These are phyloP conservation scores for Chrysosporium keratinophilum DNA, from an alignment of 2,329 filamentous ascomycete genomes.

Conservation along the genomic window DNA sequence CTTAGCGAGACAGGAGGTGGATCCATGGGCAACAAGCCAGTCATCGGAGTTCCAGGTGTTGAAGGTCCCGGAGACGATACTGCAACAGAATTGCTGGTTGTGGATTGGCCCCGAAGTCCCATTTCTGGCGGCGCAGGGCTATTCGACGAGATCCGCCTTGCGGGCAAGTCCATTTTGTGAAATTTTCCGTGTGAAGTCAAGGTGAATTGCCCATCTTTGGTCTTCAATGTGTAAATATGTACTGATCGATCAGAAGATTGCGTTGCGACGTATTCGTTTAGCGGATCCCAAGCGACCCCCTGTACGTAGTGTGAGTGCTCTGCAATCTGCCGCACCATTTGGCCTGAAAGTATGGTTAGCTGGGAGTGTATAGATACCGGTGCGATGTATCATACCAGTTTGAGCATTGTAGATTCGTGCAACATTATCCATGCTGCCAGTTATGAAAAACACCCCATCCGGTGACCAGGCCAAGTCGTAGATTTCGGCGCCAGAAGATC, in stretches of 20 bases:
- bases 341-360: slow-evolving; percentile 32
- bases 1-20: slow-evolving; percentile 87
- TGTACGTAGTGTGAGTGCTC: slow-evolving; percentile 98
- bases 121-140: slow-evolving; percentile 87
- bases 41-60: slow-evolving; percentile 85
- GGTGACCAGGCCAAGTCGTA: slow-evolving; percentile 98
- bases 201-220: slow-evolving; percentile 90
- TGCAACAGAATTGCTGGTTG: slow-evolving; percentile 36
- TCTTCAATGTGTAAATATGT: slow-evolving; percentile 92
- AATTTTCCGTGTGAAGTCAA: slow-evolving; percentile 69
- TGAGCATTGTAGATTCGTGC: slow-evolving; percentile 92
- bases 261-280: slow-evolving; percentile 96
- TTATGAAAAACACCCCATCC: slow-evolving; percentile 93
- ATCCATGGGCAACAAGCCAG: slow-evolving; percentile 86
- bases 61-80: slow-evolving; percentile 75
- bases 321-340: slow-evolving; percentile 80
- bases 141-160: slow-evolving; percentile 76
- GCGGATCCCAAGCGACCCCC: slow-evolving; percentile 93
- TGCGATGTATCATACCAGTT: slow-evolving; percentile 54
- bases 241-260: slow-evolving; percentile 97
- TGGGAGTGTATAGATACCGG: neutral
- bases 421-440: slow-evolving; percentile 98
- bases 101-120: slow-evolving; percentile 25
- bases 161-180: slow-evolving; percentile 86
- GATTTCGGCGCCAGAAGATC: slow-evolving; percentile 87